These are phyloP conservation scores for Blepharisma stoltei DNA, from an alignment of 73 alveolate genomes.

Conservation along the genomic window DNA sequence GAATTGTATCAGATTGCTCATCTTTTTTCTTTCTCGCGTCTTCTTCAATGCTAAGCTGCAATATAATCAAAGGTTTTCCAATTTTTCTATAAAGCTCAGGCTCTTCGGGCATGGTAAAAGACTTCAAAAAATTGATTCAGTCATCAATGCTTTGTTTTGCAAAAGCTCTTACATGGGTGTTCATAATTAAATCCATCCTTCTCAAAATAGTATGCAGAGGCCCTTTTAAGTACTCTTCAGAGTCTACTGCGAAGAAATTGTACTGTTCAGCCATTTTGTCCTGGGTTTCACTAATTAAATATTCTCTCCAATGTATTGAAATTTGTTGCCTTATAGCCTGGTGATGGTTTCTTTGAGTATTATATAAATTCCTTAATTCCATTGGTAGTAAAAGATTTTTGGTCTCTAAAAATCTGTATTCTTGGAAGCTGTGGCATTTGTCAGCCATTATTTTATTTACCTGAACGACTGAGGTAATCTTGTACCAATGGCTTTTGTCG, in stretches of 20 bases:
- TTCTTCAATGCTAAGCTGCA: slow-evolving; percentile 19
- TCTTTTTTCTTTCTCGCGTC: slow-evolving; percentile 26
- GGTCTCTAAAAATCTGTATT: slow-evolving; percentile 18
- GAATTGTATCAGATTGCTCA: slow-evolving; percentile 33
- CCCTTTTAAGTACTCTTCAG: slow-evolving; percentile 18
- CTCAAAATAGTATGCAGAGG: slow-evolving; percentile 11
- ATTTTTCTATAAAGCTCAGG: not conserved
- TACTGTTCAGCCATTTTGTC: slow-evolving; percentile 32
- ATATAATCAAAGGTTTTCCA: not conserved
- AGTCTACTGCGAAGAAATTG: slow-evolving; percentile 29
- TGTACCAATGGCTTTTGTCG: slow-evolving; percentile 3
- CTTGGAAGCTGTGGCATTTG: slow-evolving; percentile 11
- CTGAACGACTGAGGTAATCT: not conserved
- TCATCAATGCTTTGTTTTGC: slow-evolving; percentile 23
- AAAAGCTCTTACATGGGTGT: slow-evolving; percentile 14
- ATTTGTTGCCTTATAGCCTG: slow-evolving; percentile 18
- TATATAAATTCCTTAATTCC: not conserved
- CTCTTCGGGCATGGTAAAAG: not conserved
- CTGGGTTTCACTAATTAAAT: slow-evolving; percentile 26
- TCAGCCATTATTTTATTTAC: slow-evolving; percentile 25
- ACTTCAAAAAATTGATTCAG: slow-evolving; percentile 23
- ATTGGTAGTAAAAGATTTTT: not conserved
- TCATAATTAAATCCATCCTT: slow-evolving; percentile 33
- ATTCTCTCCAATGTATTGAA: slow-evolving; percentile 21
- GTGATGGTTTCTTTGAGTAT: slow-evolving; percentile 27